phyloP scores from a whole-genome alignment of 2,329 filamentous ascomycete genomes.

The Gyromitra esculenta region DNA sequence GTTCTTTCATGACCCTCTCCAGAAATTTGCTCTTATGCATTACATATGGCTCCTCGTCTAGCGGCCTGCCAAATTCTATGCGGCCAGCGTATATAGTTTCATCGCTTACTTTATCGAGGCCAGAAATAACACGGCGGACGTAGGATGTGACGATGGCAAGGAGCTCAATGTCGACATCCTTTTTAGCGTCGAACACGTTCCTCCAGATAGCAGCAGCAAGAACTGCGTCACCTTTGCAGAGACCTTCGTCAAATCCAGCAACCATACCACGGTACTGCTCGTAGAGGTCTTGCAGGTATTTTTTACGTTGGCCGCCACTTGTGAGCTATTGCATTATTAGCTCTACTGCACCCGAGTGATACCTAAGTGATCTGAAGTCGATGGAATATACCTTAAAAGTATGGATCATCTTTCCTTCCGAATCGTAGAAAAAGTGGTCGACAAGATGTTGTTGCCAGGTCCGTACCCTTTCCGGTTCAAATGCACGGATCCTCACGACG shows the following conservation, averaged over 20 bases:
- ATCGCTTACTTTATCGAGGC: constrained; percentile 67
- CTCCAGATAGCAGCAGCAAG: constrained; percentile 85
- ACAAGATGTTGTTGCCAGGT: constrained; percentile 85
- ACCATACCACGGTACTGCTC: constrained; percentile 90
- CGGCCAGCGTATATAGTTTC: constrained; percentile 64
- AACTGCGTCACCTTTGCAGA: constrained; percentile 79
- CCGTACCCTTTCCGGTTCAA: constrained; percentile 53
- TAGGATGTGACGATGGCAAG: constrained; percentile 72
- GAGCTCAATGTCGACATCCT: constrained; percentile 70
- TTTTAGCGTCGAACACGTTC: constrained; percentile 83
- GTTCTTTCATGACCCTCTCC: constrained; percentile 59
- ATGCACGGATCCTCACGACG: constrained; percentile 66
- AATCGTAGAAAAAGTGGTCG: constrained; percentile 93
- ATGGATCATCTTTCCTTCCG: constrained; percentile 83
- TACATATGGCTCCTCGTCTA: constrained; percentile 60
- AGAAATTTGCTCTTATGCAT: constrained; percentile 61
- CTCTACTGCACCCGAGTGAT: constrained; percentile 56
- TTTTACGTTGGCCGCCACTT: constrained; percentile 66
- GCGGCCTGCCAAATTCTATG: constrained; percentile 66
- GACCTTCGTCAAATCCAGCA: constrained; percentile 83
- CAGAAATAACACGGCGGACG: constrained; percentile 68
- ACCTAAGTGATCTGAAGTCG: constrained; percentile 64
- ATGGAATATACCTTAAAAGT: constrained; percentile 69
- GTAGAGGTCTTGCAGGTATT: constrained; percentile 86
- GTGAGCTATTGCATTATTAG: constrained; percentile 46